Evolutionary conservation across 148 eudicot species (phyloP).

Genomic region (Amaranthus palmeri): DNA sequence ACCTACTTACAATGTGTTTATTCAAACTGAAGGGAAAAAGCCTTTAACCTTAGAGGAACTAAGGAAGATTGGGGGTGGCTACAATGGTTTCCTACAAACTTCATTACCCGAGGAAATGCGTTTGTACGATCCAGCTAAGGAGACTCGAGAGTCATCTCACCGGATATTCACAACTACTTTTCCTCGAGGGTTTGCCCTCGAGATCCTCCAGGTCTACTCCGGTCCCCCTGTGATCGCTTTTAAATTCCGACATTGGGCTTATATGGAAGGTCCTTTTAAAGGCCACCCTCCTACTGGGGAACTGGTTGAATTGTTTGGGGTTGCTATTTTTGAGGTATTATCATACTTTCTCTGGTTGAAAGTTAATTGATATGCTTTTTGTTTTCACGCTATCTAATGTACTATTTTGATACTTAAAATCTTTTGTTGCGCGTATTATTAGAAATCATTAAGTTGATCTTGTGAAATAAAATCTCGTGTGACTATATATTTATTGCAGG

Average conservation of each 20-base stretch:
- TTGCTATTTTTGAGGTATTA: slow-evolving; percentile 53
- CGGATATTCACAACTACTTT: slow-evolving; percentile 37
- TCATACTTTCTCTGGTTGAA: neutral
- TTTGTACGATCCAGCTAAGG: slow-evolving; percentile 31
- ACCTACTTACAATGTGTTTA: neutral
- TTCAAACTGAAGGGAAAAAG: slow-evolving; percentile 26
- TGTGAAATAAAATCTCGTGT: neutral
- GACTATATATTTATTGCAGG: slow-evolving; percentile 24
- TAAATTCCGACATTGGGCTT: slow-evolving; percentile 86
- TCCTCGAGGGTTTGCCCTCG: slow-evolving; percentile 71
- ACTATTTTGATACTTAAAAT: too few species aligned
- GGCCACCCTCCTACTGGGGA: slow-evolving; percentile 72
- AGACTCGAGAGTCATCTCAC: slow-evolving; percentile 24
- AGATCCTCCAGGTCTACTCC: slow-evolving; percentile 59
- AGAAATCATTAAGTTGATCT: too few species aligned
- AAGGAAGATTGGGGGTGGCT: slow-evolving; percentile 39
- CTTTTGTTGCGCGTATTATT: too few species aligned
- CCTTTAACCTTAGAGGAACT: slow-evolving; percentile 23
- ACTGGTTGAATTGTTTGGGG: slow-evolving; percentile 51
- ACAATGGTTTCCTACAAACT: slow-evolving; percentile 47
- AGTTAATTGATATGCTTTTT: neutral
- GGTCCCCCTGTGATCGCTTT: slow-evolving; percentile 64
- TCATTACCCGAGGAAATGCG: slow-evolving; percentile 41
- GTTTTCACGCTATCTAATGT: neutral
- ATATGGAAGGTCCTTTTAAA: slow-evolving; percentile 82